These are phyloP conservation scores for Penicillium chermesinum DNA, from an alignment of 495 filamentous ascomycete species.

Conservation along the genomic window DNA sequence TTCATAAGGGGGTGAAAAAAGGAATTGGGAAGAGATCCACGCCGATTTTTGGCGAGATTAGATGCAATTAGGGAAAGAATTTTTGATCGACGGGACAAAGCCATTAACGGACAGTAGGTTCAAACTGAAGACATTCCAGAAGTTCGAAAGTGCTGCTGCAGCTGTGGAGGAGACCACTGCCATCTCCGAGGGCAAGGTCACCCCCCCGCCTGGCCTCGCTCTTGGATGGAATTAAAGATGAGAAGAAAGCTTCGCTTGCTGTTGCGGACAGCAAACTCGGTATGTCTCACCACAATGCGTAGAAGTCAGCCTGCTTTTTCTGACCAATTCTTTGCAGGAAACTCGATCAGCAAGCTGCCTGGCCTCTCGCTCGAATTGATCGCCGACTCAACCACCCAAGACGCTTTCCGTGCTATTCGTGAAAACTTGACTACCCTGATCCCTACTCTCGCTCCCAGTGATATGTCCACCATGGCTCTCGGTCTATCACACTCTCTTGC, in stretches of 20 bases:
- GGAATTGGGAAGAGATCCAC: background rate
- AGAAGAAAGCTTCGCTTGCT: constrained; percentile 93
- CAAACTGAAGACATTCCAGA: constrained; percentile 93
- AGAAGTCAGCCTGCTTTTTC: no score
- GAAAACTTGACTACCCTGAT: constrained; percentile 86
- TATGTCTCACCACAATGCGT: constrained; percentile 32
- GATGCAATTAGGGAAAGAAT: background rate
- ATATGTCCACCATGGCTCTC: constrained; percentile 86
- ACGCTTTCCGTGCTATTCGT: constrained; percentile 90
- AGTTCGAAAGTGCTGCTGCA: constrained; percentile 84
- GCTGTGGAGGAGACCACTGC: constrained; percentile 86
- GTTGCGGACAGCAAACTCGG: constrained; percentile 93
- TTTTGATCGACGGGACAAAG: constrained; percentile 14
- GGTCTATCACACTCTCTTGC: constrained; percentile 96
- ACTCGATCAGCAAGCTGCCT: constrained; percentile 88
- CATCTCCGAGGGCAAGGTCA: constrained; percentile 89
- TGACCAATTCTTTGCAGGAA: no score
- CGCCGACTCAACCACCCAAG: constrained; percentile 78
- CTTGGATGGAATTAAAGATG: constrained; percentile 87
- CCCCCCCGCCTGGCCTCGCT: constrained; percentile 79
- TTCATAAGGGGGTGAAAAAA: background rate
- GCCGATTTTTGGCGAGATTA: background rate
- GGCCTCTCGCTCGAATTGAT: constrained; percentile 77
- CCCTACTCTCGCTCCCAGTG: constrained; percentile 77
- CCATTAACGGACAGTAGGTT: constrained; percentile 52